Percentiles rank a stretch among this genome's conserved stretches.
phyloP scores from a whole-genome alignment of 768 basidiomycete species.

The Boletus rubroflammeus region DNA sequence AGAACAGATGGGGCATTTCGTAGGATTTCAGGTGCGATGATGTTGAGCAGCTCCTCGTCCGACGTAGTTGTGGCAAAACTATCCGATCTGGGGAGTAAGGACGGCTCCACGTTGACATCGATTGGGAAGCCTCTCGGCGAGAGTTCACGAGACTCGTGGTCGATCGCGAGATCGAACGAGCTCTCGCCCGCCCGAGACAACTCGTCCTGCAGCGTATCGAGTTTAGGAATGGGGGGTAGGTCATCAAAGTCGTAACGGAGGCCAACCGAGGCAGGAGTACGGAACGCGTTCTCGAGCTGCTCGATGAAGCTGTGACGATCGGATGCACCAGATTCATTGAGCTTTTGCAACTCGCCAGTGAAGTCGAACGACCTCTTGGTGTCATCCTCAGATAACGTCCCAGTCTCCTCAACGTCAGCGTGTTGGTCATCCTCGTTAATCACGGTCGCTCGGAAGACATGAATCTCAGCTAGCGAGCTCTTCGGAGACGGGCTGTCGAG shows the following conservation, averaged over 20 bases:
- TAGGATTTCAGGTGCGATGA: conserved; percentile 15
- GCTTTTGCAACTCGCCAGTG: conserved; percentile 67
- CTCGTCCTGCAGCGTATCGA: conserved; percentile 38
- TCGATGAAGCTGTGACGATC: conserved; percentile 77
- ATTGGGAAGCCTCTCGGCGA: conserved; percentile 16
- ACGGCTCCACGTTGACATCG: conserved; percentile 34
- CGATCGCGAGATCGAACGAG: conserved; percentile 19
- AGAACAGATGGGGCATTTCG: conserved; percentile 31
- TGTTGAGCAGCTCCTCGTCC: conserved; percentile 32
- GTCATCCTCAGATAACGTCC: conserved; percentile 51
- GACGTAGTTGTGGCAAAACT: conserved; percentile 26
- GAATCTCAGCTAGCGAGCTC: conserved; percentile 24
- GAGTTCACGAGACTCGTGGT: conserved; percentile 16
- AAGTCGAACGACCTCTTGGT: conserved; percentile 84
- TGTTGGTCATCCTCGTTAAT: conserved; percentile 44
- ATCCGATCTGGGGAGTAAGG: conserved; percentile 39
- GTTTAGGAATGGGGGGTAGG: conserved; percentile 50
- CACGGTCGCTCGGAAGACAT: conserved; percentile 43
- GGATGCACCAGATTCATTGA: conserved; percentile 67
- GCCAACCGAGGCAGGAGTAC: conserved; percentile 68
- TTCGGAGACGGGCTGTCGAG: conserved; percentile 5
- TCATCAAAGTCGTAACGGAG: conserved; percentile 47
- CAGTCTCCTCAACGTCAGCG: conserved; percentile 40
- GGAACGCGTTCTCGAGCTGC: conserved; percentile 76
- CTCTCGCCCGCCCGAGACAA: conserved; percentile 21